These are phyloP conservation scores for Tylopilus sp. DNA, from an alignment of 1,284 basidiomycete species.

Conservation along the genomic window DNA sequence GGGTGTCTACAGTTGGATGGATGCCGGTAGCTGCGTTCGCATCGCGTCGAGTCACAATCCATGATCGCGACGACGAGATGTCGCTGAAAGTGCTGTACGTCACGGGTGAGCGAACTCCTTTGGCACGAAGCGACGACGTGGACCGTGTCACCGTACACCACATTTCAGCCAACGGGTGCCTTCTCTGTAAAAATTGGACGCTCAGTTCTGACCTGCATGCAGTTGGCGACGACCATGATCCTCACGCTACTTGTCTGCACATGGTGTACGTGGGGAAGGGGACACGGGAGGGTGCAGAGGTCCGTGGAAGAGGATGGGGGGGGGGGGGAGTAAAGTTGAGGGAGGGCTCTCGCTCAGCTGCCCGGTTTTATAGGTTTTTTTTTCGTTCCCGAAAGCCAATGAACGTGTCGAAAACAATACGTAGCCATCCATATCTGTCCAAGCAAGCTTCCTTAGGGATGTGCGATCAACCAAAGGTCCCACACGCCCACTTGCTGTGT, in stretches of 20 bases:
- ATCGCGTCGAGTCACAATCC: conserved; percentile 59
- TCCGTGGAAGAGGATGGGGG: background rate
- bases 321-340: conserved; percentile 14
- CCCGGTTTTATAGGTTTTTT: conserved; percentile 30
- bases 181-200: conserved; percentile 44
- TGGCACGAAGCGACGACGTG: conserved; percentile 3
- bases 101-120: conserved; percentile 4
- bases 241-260: conserved; percentile 57
- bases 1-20: conserved; percentile 48
- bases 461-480: conserved; percentile 23
- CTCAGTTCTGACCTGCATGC: conserved; percentile 8
- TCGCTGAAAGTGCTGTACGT: conserved; percentile 64
- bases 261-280: conserved; percentile 29
- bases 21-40: conserved; percentile 62
- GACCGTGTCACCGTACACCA: conserved; percentile 45
- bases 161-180: conserved; percentile 68
- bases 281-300: conserved; percentile 1
- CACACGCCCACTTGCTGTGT: conserved; percentile 31
- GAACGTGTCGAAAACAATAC: conserved; percentile 30
- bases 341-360: conserved; percentile 4
- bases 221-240: conserved; percentile 18
- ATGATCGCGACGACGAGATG: conserved; percentile 64
- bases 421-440: conserved; percentile 27
- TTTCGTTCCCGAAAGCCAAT: conserved; percentile 21
- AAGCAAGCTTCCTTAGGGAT: conserved; percentile 21